These are phyloP conservation scores for Starmera caribaea DNA, from an alignment of 805 yeast species.

Conservation along the genomic window DNA sequence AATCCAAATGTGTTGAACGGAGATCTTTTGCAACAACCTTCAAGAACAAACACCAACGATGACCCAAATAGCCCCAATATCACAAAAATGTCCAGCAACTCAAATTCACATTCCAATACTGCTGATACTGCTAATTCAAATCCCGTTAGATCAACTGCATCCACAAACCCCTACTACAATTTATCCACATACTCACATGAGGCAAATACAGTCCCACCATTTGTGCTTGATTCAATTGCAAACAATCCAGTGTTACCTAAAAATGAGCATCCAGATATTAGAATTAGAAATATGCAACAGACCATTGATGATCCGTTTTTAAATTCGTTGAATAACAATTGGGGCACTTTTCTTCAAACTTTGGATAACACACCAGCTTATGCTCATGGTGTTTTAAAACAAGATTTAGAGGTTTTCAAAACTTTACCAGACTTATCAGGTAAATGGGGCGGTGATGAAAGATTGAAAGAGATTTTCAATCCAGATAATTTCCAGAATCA, in stretches of 20 bases:
- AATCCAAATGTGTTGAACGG: no score
- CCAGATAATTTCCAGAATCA: constrained; percentile 10
- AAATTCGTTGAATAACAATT: constrained; percentile 31
- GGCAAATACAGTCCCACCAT: constrained; percentile 49
- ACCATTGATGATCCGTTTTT: constrained; percentile 24
- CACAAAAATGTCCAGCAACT: neutral
- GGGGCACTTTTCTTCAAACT: constrained; percentile 41
- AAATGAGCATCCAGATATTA: constrained; percentile 10
- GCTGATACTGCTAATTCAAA: neutral
- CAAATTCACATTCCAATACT: neutral
- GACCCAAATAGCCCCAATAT: no score
- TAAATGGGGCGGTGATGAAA: constrained; percentile 64
- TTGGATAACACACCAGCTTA: constrained; percentile 33
- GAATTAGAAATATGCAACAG: constrained; percentile 2
- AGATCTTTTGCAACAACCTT: no score
- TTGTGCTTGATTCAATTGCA: constrained; percentile 46
- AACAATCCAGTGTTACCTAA: constrained; percentile 12
- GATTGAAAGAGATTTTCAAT: constrained; percentile 43
- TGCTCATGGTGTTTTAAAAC: constrained; percentile 14
- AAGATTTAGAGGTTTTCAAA: constrained; percentile 15
- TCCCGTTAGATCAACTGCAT: neutral
- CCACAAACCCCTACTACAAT: constrained; percentile 8
- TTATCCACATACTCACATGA: constrained; percentile 25
- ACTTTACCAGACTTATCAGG: constrained; percentile 34
- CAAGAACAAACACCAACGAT: no score